phyloP scores from a whole-genome alignment of 1,139 yeast genomes.

The Diutina neorugosa region DNA sequence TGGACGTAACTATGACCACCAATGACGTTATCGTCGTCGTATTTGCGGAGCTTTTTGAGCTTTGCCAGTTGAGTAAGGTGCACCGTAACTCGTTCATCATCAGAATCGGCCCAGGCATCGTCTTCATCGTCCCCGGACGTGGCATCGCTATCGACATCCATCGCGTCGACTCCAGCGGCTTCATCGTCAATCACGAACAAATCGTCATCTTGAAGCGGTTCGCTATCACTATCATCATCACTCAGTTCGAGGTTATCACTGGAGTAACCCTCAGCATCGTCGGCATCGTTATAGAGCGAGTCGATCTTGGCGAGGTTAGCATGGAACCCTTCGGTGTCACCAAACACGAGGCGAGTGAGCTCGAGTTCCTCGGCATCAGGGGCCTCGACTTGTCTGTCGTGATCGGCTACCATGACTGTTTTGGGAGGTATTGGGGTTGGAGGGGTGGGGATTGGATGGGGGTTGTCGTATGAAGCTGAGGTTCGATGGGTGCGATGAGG shows the following conservation, averaged over 20 bases:
- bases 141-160: constrained; percentile 25
- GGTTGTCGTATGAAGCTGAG: too few species aligned
- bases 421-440: background rate
- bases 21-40: constrained; percentile 46
- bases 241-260: constrained; percentile 14
- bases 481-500: background rate
- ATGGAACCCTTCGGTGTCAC: constrained; percentile 75
- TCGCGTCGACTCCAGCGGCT: constrained; percentile 18
- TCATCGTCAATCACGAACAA: constrained; percentile 56
- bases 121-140: constrained; percentile 20
- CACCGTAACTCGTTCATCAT: constrained; percentile 64
- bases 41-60: constrained; percentile 58
- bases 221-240: constrained; percentile 16
- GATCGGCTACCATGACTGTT: background rate
- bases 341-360: constrained; percentile 79
- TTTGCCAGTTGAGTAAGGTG: constrained; percentile 42
- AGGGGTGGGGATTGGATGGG: too few species aligned
- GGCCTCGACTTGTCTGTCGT: background rate
- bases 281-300: constrained; percentile 27
- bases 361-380: constrained; percentile 16
- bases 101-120: constrained; percentile 85
- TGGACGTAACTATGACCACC: constrained; percentile 56
- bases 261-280: constrained; percentile 18
- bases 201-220: constrained; percentile 41
- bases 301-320: constrained; percentile 48